These are phyloP conservation scores for Cryptococcus sp. DNA, from an alignment of 1,284 basidiomycete species.

Conservation along the genomic window DNA sequence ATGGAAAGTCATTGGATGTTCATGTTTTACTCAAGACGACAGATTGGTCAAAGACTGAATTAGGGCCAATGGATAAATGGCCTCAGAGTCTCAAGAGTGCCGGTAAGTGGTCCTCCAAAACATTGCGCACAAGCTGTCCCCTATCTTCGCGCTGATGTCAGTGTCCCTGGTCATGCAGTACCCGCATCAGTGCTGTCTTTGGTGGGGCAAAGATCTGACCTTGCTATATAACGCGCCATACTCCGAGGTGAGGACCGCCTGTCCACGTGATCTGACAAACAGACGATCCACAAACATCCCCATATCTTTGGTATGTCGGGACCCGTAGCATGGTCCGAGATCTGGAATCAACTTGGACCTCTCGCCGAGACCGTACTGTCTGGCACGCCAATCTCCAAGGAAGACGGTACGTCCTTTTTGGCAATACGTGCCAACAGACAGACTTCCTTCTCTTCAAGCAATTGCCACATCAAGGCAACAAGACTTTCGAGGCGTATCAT, in stretches of 20 bases:
- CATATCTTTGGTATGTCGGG: conserved; percentile 41
- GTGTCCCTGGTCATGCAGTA: conserved; percentile 34
- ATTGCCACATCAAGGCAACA: conserved; percentile 26
- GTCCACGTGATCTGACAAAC: conserved; percentile 3
- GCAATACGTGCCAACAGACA: conserved; percentile 9
- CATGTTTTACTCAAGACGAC: conserved; percentile 27
- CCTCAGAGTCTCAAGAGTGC: conserved; percentile 34
- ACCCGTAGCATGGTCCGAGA: conserved; percentile 37
- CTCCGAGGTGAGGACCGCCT: conserved; percentile 20
- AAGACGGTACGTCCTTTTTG: conserved; percentile 30
- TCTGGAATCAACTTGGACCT: conserved; percentile 40
- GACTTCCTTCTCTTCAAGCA: conserved; percentile 35
- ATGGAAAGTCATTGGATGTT: conserved; percentile 19
- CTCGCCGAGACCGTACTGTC: conserved; percentile 35
- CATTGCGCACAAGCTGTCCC: too few species aligned
- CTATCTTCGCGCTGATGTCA: conserved; percentile 5
- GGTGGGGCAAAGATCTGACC: conserved; percentile 44
- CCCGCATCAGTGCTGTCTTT: conserved; percentile 38
- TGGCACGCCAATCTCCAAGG: conserved; percentile 38
- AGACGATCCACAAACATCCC: conserved; percentile 40
- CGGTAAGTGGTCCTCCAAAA: conserved; percentile 23
- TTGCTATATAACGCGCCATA: conserved; percentile 44
- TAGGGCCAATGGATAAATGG: conserved; percentile 38
- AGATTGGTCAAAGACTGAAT: conserved; percentile 41
- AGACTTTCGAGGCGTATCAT: conserved; percentile 26